Percentiles rank a stretch among this genome's conserved stretches.
Evolutionary conservation across 2,329 filamentous ascomycete genomes (phyloP).

Genomic region (Passalora sequoiae): DNA sequence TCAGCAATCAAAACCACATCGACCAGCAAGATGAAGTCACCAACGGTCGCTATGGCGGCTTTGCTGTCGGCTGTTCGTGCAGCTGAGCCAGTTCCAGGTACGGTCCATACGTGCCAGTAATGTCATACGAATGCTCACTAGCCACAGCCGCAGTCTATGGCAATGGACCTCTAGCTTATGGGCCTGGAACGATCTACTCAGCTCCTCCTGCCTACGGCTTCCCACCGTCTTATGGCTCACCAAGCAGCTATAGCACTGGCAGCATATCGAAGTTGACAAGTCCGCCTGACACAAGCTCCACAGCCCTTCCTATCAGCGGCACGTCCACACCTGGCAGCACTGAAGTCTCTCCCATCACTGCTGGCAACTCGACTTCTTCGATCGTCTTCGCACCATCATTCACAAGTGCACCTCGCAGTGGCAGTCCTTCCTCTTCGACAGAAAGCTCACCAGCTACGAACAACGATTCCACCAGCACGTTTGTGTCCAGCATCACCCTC

Average conservation of each 20-base stretch:
- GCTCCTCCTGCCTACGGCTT: slow-evolving; percentile 9
- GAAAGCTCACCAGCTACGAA: slow-evolving; percentile 10
- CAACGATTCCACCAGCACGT: slow-evolving; percentile 5
- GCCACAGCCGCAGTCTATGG: too few relatives aligned
- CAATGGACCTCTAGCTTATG: background rate
- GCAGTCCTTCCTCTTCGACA: slow-evolving; percentile 1
- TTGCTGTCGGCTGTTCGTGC: slow-evolving; percentile 1
- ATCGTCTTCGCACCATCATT: background rate
- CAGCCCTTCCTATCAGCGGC: slow-evolving; percentile 2
- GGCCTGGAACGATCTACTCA: background rate
- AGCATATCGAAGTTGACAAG: background rate
- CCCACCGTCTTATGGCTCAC: slow-evolving; percentile 6
- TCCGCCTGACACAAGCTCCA: slow-evolving; percentile 5
- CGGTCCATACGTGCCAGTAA: background rate
- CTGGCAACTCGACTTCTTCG: slow-evolving; percentile 2
- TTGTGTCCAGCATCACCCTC: background rate
- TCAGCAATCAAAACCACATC: background rate
- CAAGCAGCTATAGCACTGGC: slow-evolving; percentile 8
- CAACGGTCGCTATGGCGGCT: background rate
- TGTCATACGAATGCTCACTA: too few relatives aligned
- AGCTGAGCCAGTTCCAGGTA: slow-evolving; percentile 10
- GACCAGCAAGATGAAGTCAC: slow-evolving; percentile 5
- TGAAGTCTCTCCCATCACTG: slow-evolving; percentile 1
- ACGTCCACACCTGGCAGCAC: slow-evolving; percentile 4
- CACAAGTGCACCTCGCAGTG: background rate